These are phyloP conservation scores for Bryoglossum gracile DNA, from an alignment of 495 filamentous ascomycete species.

Conservation along the genomic window DNA sequence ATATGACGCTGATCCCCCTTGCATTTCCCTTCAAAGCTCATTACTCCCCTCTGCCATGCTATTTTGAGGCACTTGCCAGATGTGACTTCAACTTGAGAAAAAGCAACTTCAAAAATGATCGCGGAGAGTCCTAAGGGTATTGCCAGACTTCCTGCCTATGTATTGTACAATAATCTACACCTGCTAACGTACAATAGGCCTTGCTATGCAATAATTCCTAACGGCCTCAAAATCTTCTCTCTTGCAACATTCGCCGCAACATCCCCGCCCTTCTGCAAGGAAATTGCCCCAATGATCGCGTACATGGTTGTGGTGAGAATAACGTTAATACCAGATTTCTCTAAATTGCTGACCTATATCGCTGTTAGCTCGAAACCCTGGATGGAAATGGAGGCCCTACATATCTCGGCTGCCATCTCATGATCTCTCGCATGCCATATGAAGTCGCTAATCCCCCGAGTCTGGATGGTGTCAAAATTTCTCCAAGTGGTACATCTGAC, in stretches of 20 bases:
- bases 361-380: constrained; percentile 6
- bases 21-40: too few relatives aligned
- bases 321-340: constrained; percentile 59
- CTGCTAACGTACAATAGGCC: not conserved
- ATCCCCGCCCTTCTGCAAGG: constrained; percentile 75
- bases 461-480: constrained; percentile 49
- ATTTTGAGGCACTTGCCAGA: too few relatives aligned
- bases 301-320: constrained; percentile 72
- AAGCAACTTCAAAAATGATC: too few relatives aligned
- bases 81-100: too few relatives aligned
- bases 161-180: constrained; percentile 25
- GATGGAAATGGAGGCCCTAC: constrained; percentile 40
- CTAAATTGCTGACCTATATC: constrained; percentile 62
- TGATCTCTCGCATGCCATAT: constrained; percentile 62
- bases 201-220: constrained; percentile 25
- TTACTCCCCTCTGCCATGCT: too few relatives aligned
- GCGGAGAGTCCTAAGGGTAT: too few relatives aligned
- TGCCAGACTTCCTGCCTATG: too few relatives aligned
- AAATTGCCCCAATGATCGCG: constrained; percentile 80
- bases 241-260: constrained; percentile 65
- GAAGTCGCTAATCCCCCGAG: constrained; percentile 57
- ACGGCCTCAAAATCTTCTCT: constrained; percentile 61
- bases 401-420: constrained; percentile 80
- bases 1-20: too few relatives aligned
- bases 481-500: constrained; percentile 43